Conservation (phyloP, 83 land plant species). For the Picea abies region DNA sequence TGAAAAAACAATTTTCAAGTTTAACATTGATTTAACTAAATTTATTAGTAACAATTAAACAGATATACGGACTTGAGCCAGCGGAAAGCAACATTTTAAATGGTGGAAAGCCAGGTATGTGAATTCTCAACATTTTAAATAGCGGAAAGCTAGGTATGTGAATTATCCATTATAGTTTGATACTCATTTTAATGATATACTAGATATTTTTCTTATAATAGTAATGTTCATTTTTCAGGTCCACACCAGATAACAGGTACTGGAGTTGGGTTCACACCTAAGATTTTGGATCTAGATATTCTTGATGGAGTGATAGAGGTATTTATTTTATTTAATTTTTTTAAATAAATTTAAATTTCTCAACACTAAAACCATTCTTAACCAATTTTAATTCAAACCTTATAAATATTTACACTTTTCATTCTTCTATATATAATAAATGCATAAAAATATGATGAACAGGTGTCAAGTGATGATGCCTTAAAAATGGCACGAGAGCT, state of each 20-base stretch:
- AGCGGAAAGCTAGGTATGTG: conserved; percentile 95
- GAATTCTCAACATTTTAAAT: conserved; percentile 55
- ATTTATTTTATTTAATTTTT: neutral
- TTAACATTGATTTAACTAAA: neutral
- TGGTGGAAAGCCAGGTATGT: conserved; percentile 95
- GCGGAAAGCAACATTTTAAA: conserved; percentile 88
- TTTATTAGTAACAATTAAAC: conserved; percentile 9
- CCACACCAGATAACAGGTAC: conserved; percentile 79
- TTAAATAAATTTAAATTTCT: neutral
- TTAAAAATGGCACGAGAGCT: conserved; percentile 92
- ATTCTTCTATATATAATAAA: too few species aligned
- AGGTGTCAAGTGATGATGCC: conserved; percentile 93
- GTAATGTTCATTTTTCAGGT: conserved; percentile 28
- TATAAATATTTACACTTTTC: too few species aligned
- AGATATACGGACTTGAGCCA: conserved; percentile 97
- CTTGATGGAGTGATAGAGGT: conserved; percentile 77
- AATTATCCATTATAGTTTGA: neutral
- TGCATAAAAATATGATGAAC: neutral
- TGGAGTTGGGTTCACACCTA: conserved; percentile 82
- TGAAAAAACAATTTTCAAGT: too few species aligned
- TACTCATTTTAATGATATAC: neutral
- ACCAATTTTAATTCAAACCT: too few species aligned
- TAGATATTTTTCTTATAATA: neutral
- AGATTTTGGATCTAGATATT: conserved; percentile 74
- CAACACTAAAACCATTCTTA: too few species aligned